Conservation (phyloP, 345 rosid genomes). For the Ceriops zippeliana region DNA sequence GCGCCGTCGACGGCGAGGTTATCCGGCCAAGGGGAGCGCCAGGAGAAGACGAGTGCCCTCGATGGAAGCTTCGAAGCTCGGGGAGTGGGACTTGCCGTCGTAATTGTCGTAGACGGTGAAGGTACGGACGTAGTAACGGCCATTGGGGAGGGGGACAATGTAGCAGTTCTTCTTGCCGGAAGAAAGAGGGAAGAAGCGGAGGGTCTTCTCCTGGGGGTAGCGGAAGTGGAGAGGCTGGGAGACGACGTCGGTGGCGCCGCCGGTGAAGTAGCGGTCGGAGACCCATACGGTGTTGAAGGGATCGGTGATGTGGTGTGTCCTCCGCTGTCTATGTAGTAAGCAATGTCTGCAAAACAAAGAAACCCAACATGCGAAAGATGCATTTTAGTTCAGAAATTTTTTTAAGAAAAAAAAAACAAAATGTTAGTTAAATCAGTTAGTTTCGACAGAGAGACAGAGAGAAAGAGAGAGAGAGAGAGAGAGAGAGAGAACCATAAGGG, state of each 20-base stretch:
- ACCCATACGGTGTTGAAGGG: conserved; percentile 72
- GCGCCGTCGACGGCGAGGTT: conserved; percentile 67
- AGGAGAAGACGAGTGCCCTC: conserved; percentile 94
- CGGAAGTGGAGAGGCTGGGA: conserved; percentile 87
- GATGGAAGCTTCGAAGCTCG: conserved; percentile 82
- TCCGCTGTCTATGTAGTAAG: conserved; percentile 85
- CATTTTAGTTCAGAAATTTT: too few species aligned
- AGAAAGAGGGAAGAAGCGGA: conserved; percentile 88
- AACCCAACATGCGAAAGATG: background rate
- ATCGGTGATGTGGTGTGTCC: conserved; percentile 50
- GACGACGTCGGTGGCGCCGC: conserved; percentile 61
- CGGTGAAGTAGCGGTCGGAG: conserved; percentile 75
- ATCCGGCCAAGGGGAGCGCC: conserved; percentile 87
- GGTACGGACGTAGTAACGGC: conserved; percentile 84
- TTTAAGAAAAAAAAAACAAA: too few species aligned
- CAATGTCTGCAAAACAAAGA: conserved; percentile 40
- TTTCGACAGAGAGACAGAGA: background rate
- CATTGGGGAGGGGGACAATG: conserved; percentile 63
- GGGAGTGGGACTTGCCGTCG: conserved; percentile 84
- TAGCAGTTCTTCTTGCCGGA: conserved; percentile 97
- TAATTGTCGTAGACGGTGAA: conserved; percentile 97
- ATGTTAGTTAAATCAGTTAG: background rate
- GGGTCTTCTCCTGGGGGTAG: conserved; percentile 58
- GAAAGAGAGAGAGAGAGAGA: background rate
- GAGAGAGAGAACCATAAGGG: conserved; percentile 7